phyloP scores from a whole-genome alignment of 768 basidiomycete genomes.

The Kwoniella sp. region DNA sequence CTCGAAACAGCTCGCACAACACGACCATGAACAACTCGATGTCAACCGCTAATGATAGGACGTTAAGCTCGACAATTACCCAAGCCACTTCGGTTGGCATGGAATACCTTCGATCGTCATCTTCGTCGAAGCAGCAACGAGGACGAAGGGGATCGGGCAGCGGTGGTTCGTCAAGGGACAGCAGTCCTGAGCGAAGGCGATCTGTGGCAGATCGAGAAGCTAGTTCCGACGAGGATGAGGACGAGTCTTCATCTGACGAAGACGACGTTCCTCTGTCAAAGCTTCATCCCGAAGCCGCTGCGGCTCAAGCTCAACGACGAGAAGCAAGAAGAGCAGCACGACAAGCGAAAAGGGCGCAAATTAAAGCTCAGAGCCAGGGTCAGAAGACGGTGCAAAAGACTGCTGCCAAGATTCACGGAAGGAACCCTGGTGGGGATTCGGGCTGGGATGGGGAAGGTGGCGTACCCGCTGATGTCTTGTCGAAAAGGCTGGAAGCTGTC shows the following conservation, averaged over 20 bases:
- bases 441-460: conserved; percentile 54
- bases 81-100: conserved; percentile 17
- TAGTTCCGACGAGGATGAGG: neutral
- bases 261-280: conserved; percentile 46
- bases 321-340: conserved; percentile 13
- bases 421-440: conserved; percentile 40
- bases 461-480: conserved; percentile 39
- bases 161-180: conserved; percentile 18
- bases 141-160: conserved; percentile 8
- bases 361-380: conserved; percentile 1
- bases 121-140: conserved; percentile 1
- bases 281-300: conserved; percentile 45
- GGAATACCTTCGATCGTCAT: conserved; percentile 10
- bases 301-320: conserved; percentile 30
- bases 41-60: conserved; percentile 17
- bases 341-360: conserved; percentile 9
- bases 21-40: conserved; percentile 22
- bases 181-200: conserved; percentile 9
- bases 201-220: conserved; percentile 5
- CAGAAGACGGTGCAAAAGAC: neutral
- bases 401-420: conserved; percentile 16
- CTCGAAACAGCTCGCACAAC: conserved; percentile 15
- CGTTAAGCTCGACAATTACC: conserved; percentile 16
- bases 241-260: conserved; percentile 15
- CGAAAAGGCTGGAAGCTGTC: conserved; percentile 31